Evolutionary conservation across 192 early-diverging fungal species (phyloP), one percentile per base, ranked within the genome.

Genomic region (Coemansia sp.): DNA sequence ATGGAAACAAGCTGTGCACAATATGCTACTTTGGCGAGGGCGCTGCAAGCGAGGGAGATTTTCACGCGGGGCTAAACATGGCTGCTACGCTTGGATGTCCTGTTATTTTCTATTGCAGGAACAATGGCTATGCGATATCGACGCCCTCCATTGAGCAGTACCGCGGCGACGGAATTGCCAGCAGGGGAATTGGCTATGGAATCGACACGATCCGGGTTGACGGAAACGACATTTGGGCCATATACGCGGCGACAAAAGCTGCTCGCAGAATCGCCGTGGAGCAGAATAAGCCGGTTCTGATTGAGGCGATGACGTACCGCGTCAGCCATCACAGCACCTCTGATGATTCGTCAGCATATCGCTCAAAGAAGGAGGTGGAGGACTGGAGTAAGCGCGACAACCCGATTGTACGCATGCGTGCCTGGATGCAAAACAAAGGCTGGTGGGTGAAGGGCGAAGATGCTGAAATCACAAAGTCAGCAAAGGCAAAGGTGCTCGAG

Each of bases 21-120:
- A 85, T 96, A 39, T 96, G 94, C 84, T 99, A 91, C 78, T 99
- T 99, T 89, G 97, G 97, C 37, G 97, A 99, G 71, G 96, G 96
- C 34, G 92, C 97, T 40, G 97, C 97, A 28, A 90, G 88, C 42
- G 97, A 99, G 75, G 97, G 97, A 42, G 97, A 99, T 74, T 97
- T 97, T 76, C 97, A 99, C 72, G 92, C 95, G 8, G 97, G 92
- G 2, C 79, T 99, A 61, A 99, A 99, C 83, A 95, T 99, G 85
- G 97, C 97, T 0, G 88, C 95, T 18, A 97, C 95, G 3, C 87
- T 92, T 53, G 90, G 89, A 57, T 87, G 89, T 61, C 96, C 96
- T 7, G 92, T 92, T 31, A 91, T 99, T 40, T 99, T 95, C 69
- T 92, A 97, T 78, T 97, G 95, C 84, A 92, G 97, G 39, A 99